These are phyloP conservation scores for Dalbergia oliveri DNA, from an alignment of 306 rosid species.

Conservation along the genomic window DNA sequence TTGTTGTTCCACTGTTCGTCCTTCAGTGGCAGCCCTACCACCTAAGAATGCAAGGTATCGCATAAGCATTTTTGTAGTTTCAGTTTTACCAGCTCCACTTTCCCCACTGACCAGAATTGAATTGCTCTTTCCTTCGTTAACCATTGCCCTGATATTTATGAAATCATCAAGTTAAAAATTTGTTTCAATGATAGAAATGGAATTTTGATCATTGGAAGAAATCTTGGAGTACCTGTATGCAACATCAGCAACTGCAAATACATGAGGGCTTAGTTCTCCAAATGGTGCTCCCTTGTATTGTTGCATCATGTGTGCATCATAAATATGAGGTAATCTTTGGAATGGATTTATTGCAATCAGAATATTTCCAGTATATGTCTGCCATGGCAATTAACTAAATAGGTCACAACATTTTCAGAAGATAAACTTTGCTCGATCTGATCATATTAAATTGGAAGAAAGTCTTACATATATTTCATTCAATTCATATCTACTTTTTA, in stretches of 20 bases:
- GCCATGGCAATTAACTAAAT: slow-evolving; percentile 44
- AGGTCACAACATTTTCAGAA: slow-evolving; percentile 27
- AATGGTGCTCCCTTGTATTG: slow-evolving; percentile 99
- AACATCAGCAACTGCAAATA: slow-evolving; percentile 98
- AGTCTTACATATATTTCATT: slow-evolving; percentile 90
- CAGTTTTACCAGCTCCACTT: slow-evolving; percentile 99
- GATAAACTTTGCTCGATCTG: slow-evolving; percentile 24
- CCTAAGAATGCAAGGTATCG: slow-evolving; percentile 95
- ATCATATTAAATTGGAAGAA: slow-evolving; percentile 39
- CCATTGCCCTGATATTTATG: slow-evolving; percentile 82
- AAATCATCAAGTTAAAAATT: slow-evolving; percentile 37
- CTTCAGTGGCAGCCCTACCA: slow-evolving; percentile 94
- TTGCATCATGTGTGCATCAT: slow-evolving; percentile 95
- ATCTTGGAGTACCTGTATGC: slow-evolving; percentile 79
- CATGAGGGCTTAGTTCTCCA: slow-evolving; percentile 97
- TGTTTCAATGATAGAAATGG: slow-evolving; percentile 33
- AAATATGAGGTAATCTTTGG: slow-evolving; percentile 94
- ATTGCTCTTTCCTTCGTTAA: slow-evolving; percentile 89
- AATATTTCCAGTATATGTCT: slow-evolving; percentile 98
- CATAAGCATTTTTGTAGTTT: slow-evolving; percentile 99
- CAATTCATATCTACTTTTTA: slow-evolving; percentile 89
- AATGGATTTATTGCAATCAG: slow-evolving; percentile 98
- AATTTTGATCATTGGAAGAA: slow-evolving; percentile 31
- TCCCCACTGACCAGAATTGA: slow-evolving; percentile 98
- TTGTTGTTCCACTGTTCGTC: slow-evolving; percentile 98